A percentile compares a stretch with the other conserved stretches of the same genome.
phyloP scores from a whole-genome alignment of 208 protist species.

The Leptomonas seymouri region DNA sequence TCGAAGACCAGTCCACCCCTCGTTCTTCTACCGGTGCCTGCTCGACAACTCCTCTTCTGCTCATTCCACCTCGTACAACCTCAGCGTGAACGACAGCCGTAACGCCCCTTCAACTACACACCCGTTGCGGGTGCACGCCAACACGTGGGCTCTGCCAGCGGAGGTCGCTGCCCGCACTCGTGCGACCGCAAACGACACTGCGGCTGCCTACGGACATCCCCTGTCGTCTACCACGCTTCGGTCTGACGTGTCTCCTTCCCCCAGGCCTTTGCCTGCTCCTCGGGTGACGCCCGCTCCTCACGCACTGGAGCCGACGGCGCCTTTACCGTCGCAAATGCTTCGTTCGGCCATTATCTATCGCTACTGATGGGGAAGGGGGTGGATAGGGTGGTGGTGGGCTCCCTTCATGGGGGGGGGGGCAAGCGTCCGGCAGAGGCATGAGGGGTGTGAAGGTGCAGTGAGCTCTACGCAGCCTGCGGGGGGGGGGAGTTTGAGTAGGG shows the following conservation, averaged over 20 bases:
- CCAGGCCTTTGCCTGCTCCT: neutral
- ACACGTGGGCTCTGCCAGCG: neutral
- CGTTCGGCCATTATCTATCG: constrained; percentile 28
- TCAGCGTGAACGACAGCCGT: neutral
- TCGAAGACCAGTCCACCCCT: neutral
- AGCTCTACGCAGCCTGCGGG: too few species aligned
- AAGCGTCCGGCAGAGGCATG: too few species aligned
- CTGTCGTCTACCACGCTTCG: neutral
- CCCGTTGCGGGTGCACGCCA: constrained; percentile 7
- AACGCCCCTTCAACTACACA: neutral
- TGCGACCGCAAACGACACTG: neutral
- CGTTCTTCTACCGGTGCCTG: constrained; percentile 11
- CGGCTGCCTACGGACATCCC: neutral
- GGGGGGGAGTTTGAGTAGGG: too few species aligned
- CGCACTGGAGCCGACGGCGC: neutral
- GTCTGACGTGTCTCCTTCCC: too few species aligned
- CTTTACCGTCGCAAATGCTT: neutral
- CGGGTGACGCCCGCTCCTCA: neutral
- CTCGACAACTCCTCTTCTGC: neutral
- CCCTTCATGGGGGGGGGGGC: too few species aligned
- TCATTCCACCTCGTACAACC: neutral
- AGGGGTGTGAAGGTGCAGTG: too few species aligned
- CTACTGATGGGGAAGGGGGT: neutral
- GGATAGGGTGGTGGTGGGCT: neutral
- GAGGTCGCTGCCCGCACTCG: neutral